These are phyloP conservation scores for Murraya koenigii DNA, from an alignment of 345 rosid genomes.

Conservation along the genomic window DNA sequence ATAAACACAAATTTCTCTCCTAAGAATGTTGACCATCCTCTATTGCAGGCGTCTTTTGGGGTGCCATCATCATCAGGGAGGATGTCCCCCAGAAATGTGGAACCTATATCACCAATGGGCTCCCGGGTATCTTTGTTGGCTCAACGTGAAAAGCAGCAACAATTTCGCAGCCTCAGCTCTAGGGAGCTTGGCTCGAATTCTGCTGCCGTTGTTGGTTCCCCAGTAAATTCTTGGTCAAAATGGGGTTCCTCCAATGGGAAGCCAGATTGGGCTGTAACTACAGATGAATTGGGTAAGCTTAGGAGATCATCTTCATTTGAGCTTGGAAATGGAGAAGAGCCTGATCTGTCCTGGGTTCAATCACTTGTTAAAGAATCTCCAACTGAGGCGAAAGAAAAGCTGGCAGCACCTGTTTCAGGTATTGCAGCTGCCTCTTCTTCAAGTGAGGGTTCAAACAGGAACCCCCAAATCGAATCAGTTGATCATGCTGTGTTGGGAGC, in stretches of 20 bases:
- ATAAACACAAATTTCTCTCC: slow-evolving; percentile 63
- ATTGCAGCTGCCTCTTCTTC: slow-evolving; percentile 30
- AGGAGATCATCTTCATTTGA: slow-evolving; percentile 52
- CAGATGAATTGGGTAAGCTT: slow-evolving; percentile 49
- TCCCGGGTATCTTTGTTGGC: slow-evolving; percentile 65
- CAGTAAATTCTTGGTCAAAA: slow-evolving; percentile 62
- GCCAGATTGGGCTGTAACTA: slow-evolving; percentile 64
- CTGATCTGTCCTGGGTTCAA: slow-evolving; percentile 91
- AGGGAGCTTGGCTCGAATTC: slow-evolving; percentile 60
- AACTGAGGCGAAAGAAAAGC: slow-evolving; percentile 52
- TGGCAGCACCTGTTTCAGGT: slow-evolving; percentile 32
- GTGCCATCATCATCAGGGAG: slow-evolving; percentile 62
- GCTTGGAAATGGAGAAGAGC: slow-evolving; percentile 62
- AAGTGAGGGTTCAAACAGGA: slow-evolving; percentile 34
- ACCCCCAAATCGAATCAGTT: slow-evolving; percentile 41
- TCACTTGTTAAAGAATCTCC: slow-evolving; percentile 80
- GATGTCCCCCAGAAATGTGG: slow-evolving; percentile 82
- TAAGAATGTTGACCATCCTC: slow-evolving; percentile 58
- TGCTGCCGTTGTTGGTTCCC: slow-evolving; percentile 52
- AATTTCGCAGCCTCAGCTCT: slow-evolving; percentile 66
- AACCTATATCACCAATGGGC: slow-evolving; percentile 75
- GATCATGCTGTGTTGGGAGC: slow-evolving; percentile 69
- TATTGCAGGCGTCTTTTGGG: slow-evolving; percentile 48
- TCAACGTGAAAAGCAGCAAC: slow-evolving; percentile 66
- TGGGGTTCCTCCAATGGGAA: slow-evolving; percentile 88